These are phyloP conservation scores for Gossypium stocksii DNA, from an alignment of 345 rosid species.

Conservation along the genomic window DNA sequence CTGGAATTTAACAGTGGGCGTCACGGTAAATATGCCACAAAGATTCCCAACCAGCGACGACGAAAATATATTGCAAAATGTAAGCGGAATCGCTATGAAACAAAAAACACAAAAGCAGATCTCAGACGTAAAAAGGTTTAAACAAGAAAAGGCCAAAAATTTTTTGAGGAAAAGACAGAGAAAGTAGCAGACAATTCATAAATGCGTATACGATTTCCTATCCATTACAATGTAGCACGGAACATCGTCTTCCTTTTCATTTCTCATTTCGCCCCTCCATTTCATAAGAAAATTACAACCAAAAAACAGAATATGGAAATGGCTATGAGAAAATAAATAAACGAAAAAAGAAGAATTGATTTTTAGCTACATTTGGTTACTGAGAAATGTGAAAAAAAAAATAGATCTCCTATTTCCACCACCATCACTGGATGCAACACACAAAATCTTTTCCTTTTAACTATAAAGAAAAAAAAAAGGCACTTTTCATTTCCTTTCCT, in stretches of 20 bases:
- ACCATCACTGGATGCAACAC: neutral
- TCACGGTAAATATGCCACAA: neutral
- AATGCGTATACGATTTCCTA: neutral
- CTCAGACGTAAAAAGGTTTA: neutral
- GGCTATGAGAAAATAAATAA: neutral
- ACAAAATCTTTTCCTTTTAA: too few relatives aligned
- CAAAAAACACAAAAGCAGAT: conserved; percentile 10
- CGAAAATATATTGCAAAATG: neutral
- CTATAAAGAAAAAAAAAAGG: too few relatives aligned
- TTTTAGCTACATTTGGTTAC: neutral
- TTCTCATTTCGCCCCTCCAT: neutral
- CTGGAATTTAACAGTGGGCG: neutral
- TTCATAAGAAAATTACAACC: neutral
- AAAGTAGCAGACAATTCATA: neutral
- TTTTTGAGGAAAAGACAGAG: neutral
- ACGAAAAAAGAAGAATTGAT: neutral
- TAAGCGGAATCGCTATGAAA: neutral
- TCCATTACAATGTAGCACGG: neutral
- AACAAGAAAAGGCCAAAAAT: neutral
- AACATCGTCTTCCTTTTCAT: neutral
- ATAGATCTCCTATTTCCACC: conserved; percentile 8
- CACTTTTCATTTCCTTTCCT: neutral
- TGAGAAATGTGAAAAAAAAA: neutral
- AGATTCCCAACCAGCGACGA: neutral
- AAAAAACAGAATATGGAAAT: neutral